Percentiles rank a stretch among this genome's conserved stretches.
Evolutionary conservation across 768 basidiomycete species (phyloP).

Genomic region (Pulveroboletus sp.): DNA sequence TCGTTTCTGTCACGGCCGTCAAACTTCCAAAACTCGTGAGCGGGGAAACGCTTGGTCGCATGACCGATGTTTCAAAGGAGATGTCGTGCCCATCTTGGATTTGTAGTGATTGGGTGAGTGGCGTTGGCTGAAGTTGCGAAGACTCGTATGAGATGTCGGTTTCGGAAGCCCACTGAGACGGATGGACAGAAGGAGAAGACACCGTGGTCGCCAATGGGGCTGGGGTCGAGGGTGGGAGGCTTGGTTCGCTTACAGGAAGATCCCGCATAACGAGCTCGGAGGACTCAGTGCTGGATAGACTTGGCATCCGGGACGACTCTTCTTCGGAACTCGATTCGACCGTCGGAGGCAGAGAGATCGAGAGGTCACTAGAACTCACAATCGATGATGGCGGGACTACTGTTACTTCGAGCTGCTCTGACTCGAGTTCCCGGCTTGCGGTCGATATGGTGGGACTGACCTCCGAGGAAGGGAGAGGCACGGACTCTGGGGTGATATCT

Average conservation of each 20-base stretch:
- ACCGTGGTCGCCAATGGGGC: slow-evolving; percentile 34
- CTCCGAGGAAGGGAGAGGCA: slow-evolving; percentile 41
- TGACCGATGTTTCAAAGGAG: slow-evolving; percentile 72
- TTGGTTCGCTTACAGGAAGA: slow-evolving; percentile 27
- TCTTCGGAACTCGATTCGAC: slow-evolving; percentile 32
- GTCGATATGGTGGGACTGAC: slow-evolving; percentile 28
- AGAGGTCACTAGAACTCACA: slow-evolving; percentile 22
- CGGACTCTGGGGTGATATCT: slow-evolving; percentile 20
- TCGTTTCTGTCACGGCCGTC: slow-evolving; percentile 34
- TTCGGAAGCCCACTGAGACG: slow-evolving; percentile 56
- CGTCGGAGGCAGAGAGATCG: slow-evolving; percentile 27
- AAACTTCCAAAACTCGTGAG: slow-evolving; percentile 30
- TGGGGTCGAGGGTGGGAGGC: slow-evolving; percentile 31
- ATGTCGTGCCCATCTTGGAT: slow-evolving; percentile 58
- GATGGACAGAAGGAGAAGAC: slow-evolving; percentile 38
- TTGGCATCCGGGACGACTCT: slow-evolving; percentile 32
- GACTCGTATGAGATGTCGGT: slow-evolving; percentile 74
- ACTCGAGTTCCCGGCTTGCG: slow-evolving; percentile 19
- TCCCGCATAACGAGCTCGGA: slow-evolving; percentile 32
- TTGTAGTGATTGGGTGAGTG: slow-evolving; percentile 47
- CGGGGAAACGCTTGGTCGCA: slow-evolving; percentile 54
- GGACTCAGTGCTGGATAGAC: slow-evolving; percentile 40
- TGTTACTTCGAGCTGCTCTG: slow-evolving; percentile 13
- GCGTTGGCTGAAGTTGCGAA: slow-evolving; percentile 68
- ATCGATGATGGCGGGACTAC: slow-evolving; percentile 13